Conservation (phyloP, 169 alveolate species). For the Eimeria brunetti region DNA sequence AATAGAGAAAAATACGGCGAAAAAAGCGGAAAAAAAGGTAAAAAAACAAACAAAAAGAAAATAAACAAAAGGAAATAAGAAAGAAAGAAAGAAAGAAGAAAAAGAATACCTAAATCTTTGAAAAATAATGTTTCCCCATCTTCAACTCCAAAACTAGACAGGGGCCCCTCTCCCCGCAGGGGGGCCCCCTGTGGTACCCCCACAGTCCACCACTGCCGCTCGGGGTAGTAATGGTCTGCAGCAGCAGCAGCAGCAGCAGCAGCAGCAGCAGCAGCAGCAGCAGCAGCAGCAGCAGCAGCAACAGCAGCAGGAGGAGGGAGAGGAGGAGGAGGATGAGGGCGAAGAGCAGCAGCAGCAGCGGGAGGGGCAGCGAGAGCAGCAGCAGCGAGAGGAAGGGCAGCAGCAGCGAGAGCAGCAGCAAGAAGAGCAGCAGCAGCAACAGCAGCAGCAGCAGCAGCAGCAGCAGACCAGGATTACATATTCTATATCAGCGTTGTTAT, state of each 20-base stretch:
- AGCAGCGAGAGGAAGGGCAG: not conserved
- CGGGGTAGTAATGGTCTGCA: constrained; percentile 82
- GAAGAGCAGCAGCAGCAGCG: constrained; percentile 6
- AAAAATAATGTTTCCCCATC: constrained; percentile 70
- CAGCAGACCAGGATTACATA: too few species aligned
- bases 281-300: constrained; percentile 14
- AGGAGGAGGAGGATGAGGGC: too few species aligned
- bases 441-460: too few species aligned
- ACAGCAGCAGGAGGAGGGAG: not conserved
- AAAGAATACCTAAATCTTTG: constrained; percentile 46
- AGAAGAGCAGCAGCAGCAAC: too few species aligned
- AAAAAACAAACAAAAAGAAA: too few species aligned
- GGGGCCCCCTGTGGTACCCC: constrained; percentile 71
- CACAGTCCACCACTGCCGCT: constrained; percentile 82
- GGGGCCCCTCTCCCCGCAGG: constrained; percentile 28
- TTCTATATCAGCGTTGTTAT: too few species aligned
- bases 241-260: not conserved
- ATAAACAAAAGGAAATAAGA: not conserved
- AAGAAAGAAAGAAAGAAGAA: not conserved
- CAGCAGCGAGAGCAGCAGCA: not conserved
- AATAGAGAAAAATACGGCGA: too few species aligned
- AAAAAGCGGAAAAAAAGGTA: too few species aligned
- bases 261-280: constrained; percentile 20
- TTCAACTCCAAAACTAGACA: constrained; percentile 22
- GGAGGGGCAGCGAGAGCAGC: not conserved